Conservation (phyloP, 768 basidiomycete genomes). For the Suillus subluteus region DNA sequence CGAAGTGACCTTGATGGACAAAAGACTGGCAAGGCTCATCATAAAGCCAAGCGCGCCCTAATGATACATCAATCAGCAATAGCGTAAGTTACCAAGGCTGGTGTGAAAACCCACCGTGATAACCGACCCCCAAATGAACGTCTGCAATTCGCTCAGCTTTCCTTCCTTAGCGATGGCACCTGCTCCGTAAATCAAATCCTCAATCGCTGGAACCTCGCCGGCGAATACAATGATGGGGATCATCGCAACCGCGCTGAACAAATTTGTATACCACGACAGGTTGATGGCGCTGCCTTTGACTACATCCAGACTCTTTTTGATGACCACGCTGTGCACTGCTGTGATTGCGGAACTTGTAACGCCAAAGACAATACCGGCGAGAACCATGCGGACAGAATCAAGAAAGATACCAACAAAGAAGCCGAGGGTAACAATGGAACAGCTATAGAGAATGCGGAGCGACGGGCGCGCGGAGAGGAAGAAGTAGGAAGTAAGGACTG, state of each 20-base stretch:
- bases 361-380: constrained; percentile 78
- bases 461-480: constrained; percentile 80
- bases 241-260: constrained; percentile 74
- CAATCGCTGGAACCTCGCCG: constrained; percentile 73
- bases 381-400: constrained; percentile 61
- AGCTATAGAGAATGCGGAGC: constrained; percentile 70
- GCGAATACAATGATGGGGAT: constrained; percentile 72
- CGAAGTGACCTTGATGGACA: constrained; percentile 97
- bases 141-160: constrained; percentile 51
- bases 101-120: constrained; percentile 62
- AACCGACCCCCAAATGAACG: constrained; percentile 77
- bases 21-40: constrained; percentile 90
- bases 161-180: constrained; percentile 42
- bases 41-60: constrained; percentile 90
- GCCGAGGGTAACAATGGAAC: constrained; percentile 84
- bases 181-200: constrained; percentile 59
- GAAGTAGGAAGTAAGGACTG: constrained; percentile 83
- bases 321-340: constrained; percentile 89
- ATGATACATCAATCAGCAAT: constrained; percentile 9
- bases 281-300: constrained; percentile 85
- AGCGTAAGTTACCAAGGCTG: neutral
- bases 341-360: constrained; percentile 86
- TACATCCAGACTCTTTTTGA: constrained; percentile 81
- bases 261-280: constrained; percentile 92
- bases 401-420: constrained; percentile 91